Conservation (phyloP, 768 basidiomycete species). For the Crepidotus variabilis region DNA sequence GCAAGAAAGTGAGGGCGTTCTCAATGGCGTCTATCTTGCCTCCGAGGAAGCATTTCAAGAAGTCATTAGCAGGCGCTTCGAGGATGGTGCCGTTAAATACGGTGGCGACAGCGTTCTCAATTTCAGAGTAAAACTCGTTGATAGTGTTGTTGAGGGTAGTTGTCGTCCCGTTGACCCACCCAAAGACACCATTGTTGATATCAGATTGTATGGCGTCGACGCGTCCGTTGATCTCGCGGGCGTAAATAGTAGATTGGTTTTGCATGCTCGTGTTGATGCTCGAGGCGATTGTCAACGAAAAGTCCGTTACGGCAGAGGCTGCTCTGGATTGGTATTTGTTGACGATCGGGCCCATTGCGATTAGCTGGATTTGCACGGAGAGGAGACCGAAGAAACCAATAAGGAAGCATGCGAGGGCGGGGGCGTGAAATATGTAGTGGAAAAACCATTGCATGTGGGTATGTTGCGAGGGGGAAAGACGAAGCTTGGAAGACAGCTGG, state of each 20-base stretch:
- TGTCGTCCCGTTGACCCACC: slow-evolving; percentile 93
- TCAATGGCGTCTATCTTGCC: slow-evolving; percentile 85
- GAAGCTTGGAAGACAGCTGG: slow-evolving; percentile 44
- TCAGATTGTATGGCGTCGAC: slow-evolving; percentile 67
- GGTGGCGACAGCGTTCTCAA: slow-evolving; percentile 72
- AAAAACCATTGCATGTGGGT: slow-evolving; percentile 83
- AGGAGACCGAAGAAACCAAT: slow-evolving; percentile 91
- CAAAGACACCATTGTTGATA: slow-evolving; percentile 86
- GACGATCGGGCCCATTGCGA: slow-evolving; percentile 72
- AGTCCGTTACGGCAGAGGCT: slow-evolving; percentile 55
- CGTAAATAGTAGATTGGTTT: slow-evolving; percentile 76
- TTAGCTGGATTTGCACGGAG: slow-evolving; percentile 82
- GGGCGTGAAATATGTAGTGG: slow-evolving; percentile 88
- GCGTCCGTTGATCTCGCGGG: slow-evolving; percentile 68
- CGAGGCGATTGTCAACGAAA: slow-evolving; percentile 66
- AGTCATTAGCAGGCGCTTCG: slow-evolving; percentile 77
- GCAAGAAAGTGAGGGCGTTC: slow-evolving; percentile 85
- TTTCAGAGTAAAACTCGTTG: slow-evolving; percentile 79
- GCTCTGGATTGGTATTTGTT: slow-evolving; percentile 63
- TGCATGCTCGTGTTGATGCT: slow-evolving; percentile 83
- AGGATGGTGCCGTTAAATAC: slow-evolving; percentile 87
- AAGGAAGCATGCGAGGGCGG: slow-evolving; percentile 85
- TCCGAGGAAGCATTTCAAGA: slow-evolving; percentile 88
- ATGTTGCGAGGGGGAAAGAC: slow-evolving; percentile 57
- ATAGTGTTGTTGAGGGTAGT: slow-evolving; percentile 84